Evolutionary conservation across 345 rosid species (phyloP), one percentile per base, ranked within the genome.

Genomic region (Limnanthes douglasii): DNA sequence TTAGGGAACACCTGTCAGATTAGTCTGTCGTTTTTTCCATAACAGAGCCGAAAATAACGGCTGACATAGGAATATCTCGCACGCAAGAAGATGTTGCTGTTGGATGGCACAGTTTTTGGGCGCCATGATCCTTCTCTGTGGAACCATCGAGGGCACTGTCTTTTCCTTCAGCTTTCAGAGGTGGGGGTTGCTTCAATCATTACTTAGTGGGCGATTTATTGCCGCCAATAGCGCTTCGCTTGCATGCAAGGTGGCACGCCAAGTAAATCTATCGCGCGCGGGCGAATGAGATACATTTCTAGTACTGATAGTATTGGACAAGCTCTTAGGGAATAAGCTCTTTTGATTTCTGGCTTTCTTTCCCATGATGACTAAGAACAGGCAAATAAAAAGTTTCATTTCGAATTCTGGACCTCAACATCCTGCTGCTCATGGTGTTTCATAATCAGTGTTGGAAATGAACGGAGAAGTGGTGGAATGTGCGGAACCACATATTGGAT

Each of bases 1-100:
- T 28, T 28, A 28, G 32, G 32, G 32, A 28, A 28, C 32, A 28
- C 32, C 14, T 28, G 13, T 28, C n/a, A 28, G 5, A 28, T 28
- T 28, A 3, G 32, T 31, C 18, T 31, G 6, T 10, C 35, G 18
- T 31, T 31, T 31, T 18, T 31, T 31, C 15, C 35, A 31, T 31
- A 31, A 31, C 18, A 31, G 14, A 29, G 33, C 14, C 14, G 12
- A 11, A 7, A 25, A 25, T 25, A 25, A 25, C 6, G 29, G 29
- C 29, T 25, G 29, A 11, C 29, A 25, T 29, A 9, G 33, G 12
- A 29, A 15, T 29, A 13, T 29, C 33, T 29, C 14, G 15, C 33
- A 29, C 14, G 33, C 33, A 29, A 29, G 33, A 8, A 29, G 33
- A 29, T 29, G 33, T 11, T 29, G 33, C 2, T 29, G 12, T 15